Percentiles rank a stretch among this genome's conserved stretches.
Evolutionary conservation across 2,329 filamentous ascomycete genomes (phyloP).

Genomic region (Diplocarpon mali): DNA sequence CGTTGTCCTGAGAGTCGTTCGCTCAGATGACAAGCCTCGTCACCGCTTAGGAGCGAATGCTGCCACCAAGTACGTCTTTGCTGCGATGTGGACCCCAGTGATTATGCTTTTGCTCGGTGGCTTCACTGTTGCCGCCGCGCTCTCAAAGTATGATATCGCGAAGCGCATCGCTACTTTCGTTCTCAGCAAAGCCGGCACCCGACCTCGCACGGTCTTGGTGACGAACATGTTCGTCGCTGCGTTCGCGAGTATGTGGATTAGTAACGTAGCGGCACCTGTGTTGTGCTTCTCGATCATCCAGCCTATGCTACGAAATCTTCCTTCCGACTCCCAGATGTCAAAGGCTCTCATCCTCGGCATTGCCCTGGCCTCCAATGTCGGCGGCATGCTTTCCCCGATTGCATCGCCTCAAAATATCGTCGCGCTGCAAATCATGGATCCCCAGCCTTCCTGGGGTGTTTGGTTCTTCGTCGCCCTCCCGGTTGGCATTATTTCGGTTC

Average conservation of each 20-base stretch:
- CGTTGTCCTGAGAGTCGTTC: constrained; percentile 75
- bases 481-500: constrained; percentile 78
- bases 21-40: constrained; percentile 60
- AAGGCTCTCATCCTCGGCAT: constrained; percentile 94
- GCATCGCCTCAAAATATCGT: constrained; percentile 97
- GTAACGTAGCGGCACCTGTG: constrained; percentile 93
- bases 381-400: constrained; percentile 92
- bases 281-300: constrained; percentile 97
- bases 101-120: constrained; percentile 96
- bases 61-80: constrained; percentile 76
- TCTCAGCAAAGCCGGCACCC: constrained; percentile 89
- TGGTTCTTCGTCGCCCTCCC: constrained; percentile 97
- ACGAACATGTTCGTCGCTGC: constrained; percentile 98
- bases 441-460: constrained; percentile 80
- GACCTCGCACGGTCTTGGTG: constrained; percentile 78
- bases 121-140: constrained; percentile 86
- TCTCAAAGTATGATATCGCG: constrained; percentile 96
- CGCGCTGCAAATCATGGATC: constrained; percentile 89
- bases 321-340: constrained; percentile 82
- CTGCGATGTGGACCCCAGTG: constrained; percentile 97
- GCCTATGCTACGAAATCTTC: constrained; percentile 89
- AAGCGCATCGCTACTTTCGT: constrained; percentile 96
- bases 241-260: constrained; percentile 98
- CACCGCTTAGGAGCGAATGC: constrained; percentile 65
- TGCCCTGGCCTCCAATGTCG: constrained; percentile 88